Evolutionary conservation across 1,139 yeast species (phyloP).

Genomic region (Zygosaccharomyces sapae): DNA sequence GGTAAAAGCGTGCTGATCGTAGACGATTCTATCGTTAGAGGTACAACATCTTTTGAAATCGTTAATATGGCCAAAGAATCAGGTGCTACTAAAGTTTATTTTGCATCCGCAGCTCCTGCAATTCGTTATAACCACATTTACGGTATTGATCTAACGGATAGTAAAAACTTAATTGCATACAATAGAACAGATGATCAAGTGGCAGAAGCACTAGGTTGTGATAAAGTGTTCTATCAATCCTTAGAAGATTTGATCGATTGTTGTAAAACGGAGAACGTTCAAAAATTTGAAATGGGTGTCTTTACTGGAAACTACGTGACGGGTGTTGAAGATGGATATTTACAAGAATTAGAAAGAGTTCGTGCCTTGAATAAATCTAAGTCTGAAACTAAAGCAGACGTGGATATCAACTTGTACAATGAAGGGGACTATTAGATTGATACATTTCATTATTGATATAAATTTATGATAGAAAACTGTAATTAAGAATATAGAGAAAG

Average conservation of each 20-base stretch:
- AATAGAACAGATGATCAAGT: conserved; percentile 69
- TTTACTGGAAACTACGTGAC: conserved; percentile 92
- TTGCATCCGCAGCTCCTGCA: conserved; percentile 97
- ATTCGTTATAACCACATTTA: conserved; percentile 92
- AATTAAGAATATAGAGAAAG: conserved; percentile 11
- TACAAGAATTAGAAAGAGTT: conserved; percentile 75
- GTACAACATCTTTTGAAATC: conserved; percentile 94
- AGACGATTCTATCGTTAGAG: conserved; percentile 96
- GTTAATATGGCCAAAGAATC: conserved; percentile 98
- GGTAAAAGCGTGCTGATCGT: conserved; percentile 86
- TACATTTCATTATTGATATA: conserved; percentile 1
- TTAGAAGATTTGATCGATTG: conserved; percentile 77
- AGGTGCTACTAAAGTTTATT: conserved; percentile 87
- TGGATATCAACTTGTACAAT: conserved; percentile 85
- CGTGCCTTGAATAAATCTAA: conserved; percentile 74
- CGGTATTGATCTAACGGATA: conserved; percentile 95
- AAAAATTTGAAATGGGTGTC: conserved; percentile 88
- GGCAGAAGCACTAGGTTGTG: conserved; percentile 80
- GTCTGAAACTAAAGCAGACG: conserved; percentile 66
- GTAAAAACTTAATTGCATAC: conserved; percentile 89
- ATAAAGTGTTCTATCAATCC: conserved; percentile 82
- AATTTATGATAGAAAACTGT: conserved; percentile 6
- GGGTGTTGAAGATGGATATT: conserved; percentile 79
- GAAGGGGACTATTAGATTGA: conserved; percentile 60
- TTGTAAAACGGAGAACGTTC: conserved; percentile 51